Percentiles rank a stretch among this genome's conserved stretches.
These are phyloP conservation scores for Mycena vitilis DNA, from an alignment of 768 basidiomycete species.

Conservation along the genomic window DNA sequence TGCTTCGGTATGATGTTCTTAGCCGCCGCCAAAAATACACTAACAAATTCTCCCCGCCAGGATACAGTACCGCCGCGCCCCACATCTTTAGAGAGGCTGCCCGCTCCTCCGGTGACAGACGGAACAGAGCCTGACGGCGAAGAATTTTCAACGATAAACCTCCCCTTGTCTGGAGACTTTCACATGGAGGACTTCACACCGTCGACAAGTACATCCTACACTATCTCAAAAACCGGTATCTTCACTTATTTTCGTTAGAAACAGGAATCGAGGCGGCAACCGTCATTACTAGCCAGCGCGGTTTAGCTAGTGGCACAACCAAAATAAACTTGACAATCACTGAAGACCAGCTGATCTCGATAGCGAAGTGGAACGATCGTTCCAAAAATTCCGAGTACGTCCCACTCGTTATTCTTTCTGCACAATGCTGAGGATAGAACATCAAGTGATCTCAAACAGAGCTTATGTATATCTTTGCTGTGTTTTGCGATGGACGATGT, in stretches of 20 bases:
- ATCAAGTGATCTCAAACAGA: slow-evolving; percentile 47
- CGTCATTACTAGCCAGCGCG: slow-evolving; percentile 42
- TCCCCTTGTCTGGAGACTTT: background rate
- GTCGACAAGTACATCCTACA: slow-evolving; percentile 21
- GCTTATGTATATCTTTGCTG: slow-evolving; percentile 60
- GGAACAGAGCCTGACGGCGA: background rate
- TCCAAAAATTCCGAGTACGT: slow-evolving; percentile 49
- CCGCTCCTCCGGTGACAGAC: background rate
- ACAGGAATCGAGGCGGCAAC: slow-evolving; percentile 16
- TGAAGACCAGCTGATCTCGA: slow-evolving; percentile 33
- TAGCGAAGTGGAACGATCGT: slow-evolving; percentile 52
- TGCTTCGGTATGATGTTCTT: background rate
- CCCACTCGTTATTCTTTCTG: background rate
- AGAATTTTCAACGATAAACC: background rate
- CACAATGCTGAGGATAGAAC: background rate
- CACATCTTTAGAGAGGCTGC: background rate
- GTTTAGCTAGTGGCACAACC: slow-evolving; percentile 35
- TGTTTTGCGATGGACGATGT: slow-evolving; percentile 41
- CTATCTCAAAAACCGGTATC: slow-evolving; percentile 21
- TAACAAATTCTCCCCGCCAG: background rate
- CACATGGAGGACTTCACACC: background rate
- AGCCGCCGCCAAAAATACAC: background rate
- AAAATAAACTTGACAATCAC: slow-evolving; percentile 41
- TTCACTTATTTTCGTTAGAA: slow-evolving; percentile 23
- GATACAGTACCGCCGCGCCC: background rate